These are phyloP conservation scores for Trichoderma erinaceum DNA, from an alignment of 495 filamentous ascomycete species.

Conservation along the genomic window DNA sequence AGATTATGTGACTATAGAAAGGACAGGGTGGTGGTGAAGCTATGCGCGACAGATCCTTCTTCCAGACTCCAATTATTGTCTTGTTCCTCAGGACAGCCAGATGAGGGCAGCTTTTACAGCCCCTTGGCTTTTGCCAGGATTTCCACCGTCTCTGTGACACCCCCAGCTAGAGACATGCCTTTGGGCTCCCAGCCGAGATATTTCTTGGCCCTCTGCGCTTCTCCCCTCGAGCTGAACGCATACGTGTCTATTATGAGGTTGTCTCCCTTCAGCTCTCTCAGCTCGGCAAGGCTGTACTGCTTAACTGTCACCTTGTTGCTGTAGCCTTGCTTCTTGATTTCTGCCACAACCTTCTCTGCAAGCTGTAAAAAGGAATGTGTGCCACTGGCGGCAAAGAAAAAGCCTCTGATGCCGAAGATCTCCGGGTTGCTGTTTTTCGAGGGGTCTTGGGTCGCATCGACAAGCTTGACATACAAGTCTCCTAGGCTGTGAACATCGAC, in stretches of 20 bases:
- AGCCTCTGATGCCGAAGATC: slow-evolving; percentile 67
- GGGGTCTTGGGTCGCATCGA: slow-evolving; percentile 52
- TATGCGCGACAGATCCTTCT: too few species aligned
- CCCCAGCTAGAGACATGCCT: slow-evolving; percentile 41
- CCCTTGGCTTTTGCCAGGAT: slow-evolving; percentile 40
- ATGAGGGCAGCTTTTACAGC: slow-evolving; percentile 13
- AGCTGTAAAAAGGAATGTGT: slow-evolving; percentile 65
- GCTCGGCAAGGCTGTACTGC: slow-evolving; percentile 20
- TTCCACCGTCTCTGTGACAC: slow-evolving; percentile 46
- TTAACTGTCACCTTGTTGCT: slow-evolving; percentile 43
- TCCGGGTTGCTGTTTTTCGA: slow-evolving; percentile 38
- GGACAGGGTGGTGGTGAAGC: too few species aligned
- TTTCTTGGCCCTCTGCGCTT: slow-evolving; percentile 50
- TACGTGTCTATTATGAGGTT: slow-evolving; percentile 40
- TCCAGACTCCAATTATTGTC: background rate
- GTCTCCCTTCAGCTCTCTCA: slow-evolving; percentile 20
- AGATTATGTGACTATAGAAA: background rate
- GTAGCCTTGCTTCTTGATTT: slow-evolving; percentile 57
- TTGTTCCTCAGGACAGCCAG: background rate
- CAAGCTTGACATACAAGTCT: slow-evolving; percentile 56
- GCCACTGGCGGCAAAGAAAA: slow-evolving; percentile 70
- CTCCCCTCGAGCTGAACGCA: slow-evolving; percentile 55
- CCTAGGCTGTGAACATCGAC: slow-evolving; percentile 69
- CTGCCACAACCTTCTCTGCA: slow-evolving; percentile 51
- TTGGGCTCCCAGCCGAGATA: slow-evolving; percentile 57